These are phyloP conservation scores for Termitomyces eurrhizus DNA, from an alignment of 768 basidiomycete species.

Conservation along the genomic window DNA sequence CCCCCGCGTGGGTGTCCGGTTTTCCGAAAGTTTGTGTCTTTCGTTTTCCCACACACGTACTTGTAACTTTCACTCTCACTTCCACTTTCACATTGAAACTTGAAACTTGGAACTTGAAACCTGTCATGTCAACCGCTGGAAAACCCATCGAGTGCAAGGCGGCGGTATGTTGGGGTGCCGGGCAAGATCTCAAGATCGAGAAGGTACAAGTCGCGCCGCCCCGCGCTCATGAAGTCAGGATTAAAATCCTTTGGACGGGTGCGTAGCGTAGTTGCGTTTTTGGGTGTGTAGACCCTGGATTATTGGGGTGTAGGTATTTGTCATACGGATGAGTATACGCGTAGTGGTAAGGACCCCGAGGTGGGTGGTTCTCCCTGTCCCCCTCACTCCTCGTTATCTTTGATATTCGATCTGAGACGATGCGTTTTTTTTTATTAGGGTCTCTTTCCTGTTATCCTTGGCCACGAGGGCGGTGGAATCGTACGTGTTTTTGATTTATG, in stretches of 20 bases:
- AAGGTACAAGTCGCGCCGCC: slow-evolving; percentile 94
- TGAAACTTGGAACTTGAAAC: too few species aligned
- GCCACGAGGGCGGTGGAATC: slow-evolving; percentile 91
- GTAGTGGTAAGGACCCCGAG: slow-evolving; percentile 95
- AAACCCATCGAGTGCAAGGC: slow-evolving; percentile 86
- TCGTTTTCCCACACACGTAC: too few species aligned
- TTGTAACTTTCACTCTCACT: too few species aligned
- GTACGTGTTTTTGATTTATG: slow-evolving; percentile 37
- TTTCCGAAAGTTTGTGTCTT: too few species aligned
- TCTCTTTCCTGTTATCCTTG: slow-evolving; percentile 88
- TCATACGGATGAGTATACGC: slow-evolving; percentile 97
- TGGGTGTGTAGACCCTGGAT: neutral
- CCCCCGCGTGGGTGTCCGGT: too few species aligned
- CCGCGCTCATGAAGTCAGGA: slow-evolving; percentile 84
- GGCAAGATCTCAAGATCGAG: slow-evolving; percentile 81
- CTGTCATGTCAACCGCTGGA: slow-evolving; percentile 47
- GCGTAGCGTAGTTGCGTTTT: slow-evolving; percentile 16
- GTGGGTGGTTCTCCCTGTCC: slow-evolving; percentile 36
- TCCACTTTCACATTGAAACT: too few species aligned
- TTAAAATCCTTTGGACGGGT: slow-evolving; percentile 91
- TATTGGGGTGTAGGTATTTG: slow-evolving; percentile 63
- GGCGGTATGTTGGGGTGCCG: slow-evolving; percentile 94
- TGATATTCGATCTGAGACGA: neutral
- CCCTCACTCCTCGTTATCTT: too few species aligned
- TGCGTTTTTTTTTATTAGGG: slow-evolving; percentile 44